These are phyloP conservation scores for Camelina hispida DNA, from an alignment of 345 rosid species.

Conservation along the genomic window DNA sequence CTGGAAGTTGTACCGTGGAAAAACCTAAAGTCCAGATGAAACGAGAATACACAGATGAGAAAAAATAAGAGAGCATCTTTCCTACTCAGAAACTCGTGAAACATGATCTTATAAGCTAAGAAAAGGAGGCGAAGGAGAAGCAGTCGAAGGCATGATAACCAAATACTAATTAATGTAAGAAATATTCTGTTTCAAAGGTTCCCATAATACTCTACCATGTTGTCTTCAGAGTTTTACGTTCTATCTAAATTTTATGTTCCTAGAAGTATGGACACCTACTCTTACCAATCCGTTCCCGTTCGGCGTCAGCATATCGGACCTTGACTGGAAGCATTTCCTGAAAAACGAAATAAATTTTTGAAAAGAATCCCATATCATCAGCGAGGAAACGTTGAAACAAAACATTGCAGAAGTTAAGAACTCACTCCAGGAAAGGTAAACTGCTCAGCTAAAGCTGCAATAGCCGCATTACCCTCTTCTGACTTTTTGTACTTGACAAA, in stretches of 20 bases:
- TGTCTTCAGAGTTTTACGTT: neutral
- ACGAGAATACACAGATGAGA: conserved; percentile 28
- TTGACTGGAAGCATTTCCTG: conserved; percentile 66
- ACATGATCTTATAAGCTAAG: neutral
- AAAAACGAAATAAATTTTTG: conserved; percentile 15
- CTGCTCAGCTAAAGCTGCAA: conserved; percentile 65
- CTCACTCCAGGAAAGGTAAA: conserved; percentile 83
- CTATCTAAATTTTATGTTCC: conserved; percentile 14
- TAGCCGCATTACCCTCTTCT: conserved; percentile 78
- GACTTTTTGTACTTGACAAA: conserved; percentile 74
- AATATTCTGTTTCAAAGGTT: neutral
- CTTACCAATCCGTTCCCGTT: conserved; percentile 68
- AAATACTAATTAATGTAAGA: conserved; percentile 10
- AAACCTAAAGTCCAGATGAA: conserved; percentile 27
- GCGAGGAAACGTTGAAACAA: conserved; percentile 4
- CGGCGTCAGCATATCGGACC: conserved; percentile 79
- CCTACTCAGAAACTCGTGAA: conserved; percentile 9
- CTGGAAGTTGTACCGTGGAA: conserved; percentile 49
- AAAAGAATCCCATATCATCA: conserved; percentile 6
- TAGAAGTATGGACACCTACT: conserved; percentile 9
- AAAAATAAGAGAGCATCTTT: conserved; percentile 15
- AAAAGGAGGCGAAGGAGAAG: conserved; percentile 1
- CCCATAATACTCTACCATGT: conserved; percentile 16
- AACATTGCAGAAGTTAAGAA: conserved; percentile 34
- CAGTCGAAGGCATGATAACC: conserved; percentile 19